Conservation (phyloP, 805 yeast genomes). For the Saccharomycopsis guyanensis region DNA sequence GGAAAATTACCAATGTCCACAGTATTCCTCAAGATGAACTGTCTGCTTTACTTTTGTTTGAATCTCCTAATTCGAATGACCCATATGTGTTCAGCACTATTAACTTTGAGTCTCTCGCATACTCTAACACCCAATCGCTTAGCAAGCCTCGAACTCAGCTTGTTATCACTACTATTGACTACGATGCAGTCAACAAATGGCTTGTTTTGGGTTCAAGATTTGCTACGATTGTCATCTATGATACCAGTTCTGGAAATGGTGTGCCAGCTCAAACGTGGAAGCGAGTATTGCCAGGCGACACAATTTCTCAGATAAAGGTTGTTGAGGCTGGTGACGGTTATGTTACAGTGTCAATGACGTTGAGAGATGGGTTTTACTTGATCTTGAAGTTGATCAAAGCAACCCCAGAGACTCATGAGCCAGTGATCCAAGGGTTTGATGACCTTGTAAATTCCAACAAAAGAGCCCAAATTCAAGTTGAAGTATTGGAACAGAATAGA, state of each 20-base stretch:
- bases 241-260: conserved; percentile 26
- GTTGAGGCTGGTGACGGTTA: conserved; percentile 27
- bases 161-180: conserved; percentile 49
- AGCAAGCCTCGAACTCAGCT: conserved; percentile 30
- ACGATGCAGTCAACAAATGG: conserved; percentile 31
- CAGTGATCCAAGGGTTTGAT: conserved; percentile 11
- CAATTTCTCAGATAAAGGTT: conserved; percentile 48
- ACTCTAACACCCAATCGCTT: conserved; percentile 13
- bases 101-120: conserved; percentile 18
- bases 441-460: conserved; percentile 8
- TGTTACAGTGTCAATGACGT: conserved; percentile 33
- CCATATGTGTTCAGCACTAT: conserved; percentile 37
- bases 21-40: background rate
- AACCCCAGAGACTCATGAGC: conserved; percentile 4
- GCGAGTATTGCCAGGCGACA: conserved; percentile 57
- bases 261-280: conserved; percentile 30
- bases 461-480: conserved; percentile 12
- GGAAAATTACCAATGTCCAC: conserved; percentile 28
- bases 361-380: conserved; percentile 56
- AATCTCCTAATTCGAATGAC: conserved; percentile 61
- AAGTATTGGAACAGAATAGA: conserved; percentile 48
- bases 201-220: conserved; percentile 65
- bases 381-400: conserved; percentile 24
- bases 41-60: conserved; percentile 37
- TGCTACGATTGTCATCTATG: conserved; percentile 55